A percentile compares a stretch with the other conserved stretches of the same genome.
Conservation (phyloP, 2,329 filamentous ascomycete species). For the Fusarium torreyae region DNA sequence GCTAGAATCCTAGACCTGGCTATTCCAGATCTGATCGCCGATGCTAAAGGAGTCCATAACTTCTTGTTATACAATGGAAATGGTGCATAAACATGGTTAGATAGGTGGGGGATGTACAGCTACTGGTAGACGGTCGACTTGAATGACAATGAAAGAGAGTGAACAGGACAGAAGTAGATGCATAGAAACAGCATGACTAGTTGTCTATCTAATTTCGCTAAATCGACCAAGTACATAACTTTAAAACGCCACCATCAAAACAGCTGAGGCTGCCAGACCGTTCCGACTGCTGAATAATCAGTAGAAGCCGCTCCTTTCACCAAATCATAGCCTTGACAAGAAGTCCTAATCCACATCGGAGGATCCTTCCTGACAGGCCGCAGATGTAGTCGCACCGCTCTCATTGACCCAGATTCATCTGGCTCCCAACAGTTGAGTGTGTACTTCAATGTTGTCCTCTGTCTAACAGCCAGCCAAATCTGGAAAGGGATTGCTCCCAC, state of each 20-base stretch:
- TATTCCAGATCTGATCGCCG: constrained; percentile 18
- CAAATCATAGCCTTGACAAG: background rate
- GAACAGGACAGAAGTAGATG: too few relatives aligned
- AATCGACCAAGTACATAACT: too few relatives aligned
- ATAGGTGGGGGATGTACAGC: too few relatives aligned
- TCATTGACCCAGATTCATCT: background rate
- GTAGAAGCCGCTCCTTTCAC: background rate
- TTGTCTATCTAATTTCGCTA: too few relatives aligned
- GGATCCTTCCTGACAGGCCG: constrained; percentile 1
- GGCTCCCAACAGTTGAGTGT: constrained; percentile 11
- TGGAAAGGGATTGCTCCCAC: constrained; percentile 9
- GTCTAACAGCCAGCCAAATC: background rate
- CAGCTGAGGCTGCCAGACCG: constrained; percentile 8
- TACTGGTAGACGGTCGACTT: too few relatives aligned
- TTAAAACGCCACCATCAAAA: background rate
- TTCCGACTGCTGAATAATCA: background rate
- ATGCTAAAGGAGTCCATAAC: constrained; percentile 28
- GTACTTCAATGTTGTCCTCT: constrained; percentile 5
- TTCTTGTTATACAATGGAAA: constrained; percentile 39
- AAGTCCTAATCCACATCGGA: constrained; percentile 6
- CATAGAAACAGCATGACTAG: too few relatives aligned
- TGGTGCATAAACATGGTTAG: constrained; percentile 5
- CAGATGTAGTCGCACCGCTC: constrained; percentile 1
- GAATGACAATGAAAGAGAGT: too few relatives aligned
- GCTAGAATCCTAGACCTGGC: constrained; percentile 29